Evolutionary conservation across 768 basidiomycete species (phyloP), one percentile per base, ranked within the genome.

Genomic region (Udeniomyces megalosporus): DNA sequence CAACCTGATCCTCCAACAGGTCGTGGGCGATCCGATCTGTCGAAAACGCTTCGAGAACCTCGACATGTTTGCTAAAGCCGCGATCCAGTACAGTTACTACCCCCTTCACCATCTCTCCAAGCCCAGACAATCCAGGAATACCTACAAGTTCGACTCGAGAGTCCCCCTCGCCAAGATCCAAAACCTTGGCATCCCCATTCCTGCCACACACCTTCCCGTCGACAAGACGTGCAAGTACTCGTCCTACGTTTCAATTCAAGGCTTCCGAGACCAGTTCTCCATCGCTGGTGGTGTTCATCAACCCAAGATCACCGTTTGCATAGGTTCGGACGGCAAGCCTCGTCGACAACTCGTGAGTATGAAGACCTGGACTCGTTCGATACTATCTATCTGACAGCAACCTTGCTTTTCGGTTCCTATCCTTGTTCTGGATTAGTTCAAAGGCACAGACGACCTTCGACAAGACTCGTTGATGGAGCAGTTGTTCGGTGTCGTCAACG

Each of bases 401-500:
- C 45, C 47, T 8, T 32, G 24, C 62, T 42, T 17, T 28, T 46
- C 53, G 26, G 26, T 15, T 14, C 15, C 34, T 26, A 47, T 47
- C 1, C 2, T 45, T 15, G 12, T 29, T 42, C n/a, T 15, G 3
- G 32, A 26, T 20, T 35, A 99, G 72, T 89, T 89, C 3, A 82
- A 86, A 75, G 85, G 85, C 10, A 78, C 81, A 11, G 95, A 99
- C 68, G 95, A 99, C 69, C 72, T 95, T 50, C 83, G 95, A 45
- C 95, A 99, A 73, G 95, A 99, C 70, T 92, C 92, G 0, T 90
- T 97, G 57, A 96, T 99, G 92, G 89, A 96, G 69, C 95, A 99
- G 73, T 89, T 95, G 2, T 99, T 99, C 69, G 81, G 82, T 22
- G 78, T 97, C 22, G 85, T 91, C 60, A 96, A 97, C 66, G 74